Evolutionary conservation across 2,329 filamentous ascomycete genomes (phyloP).

Genomic region (Ophiostoma populinum): DNA sequence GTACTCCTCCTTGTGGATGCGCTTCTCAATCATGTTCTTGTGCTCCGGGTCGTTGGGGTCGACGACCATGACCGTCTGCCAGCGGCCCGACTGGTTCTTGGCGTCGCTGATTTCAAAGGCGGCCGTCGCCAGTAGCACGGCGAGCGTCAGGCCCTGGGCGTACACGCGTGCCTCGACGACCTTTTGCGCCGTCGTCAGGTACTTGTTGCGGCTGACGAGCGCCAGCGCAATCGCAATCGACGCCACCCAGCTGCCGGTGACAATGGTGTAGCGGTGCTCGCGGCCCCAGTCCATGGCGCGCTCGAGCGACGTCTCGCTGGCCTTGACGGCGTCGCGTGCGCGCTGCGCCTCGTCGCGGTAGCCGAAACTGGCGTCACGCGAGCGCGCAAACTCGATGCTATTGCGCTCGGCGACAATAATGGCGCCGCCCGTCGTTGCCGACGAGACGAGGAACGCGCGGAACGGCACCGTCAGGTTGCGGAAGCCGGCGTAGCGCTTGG

Average conservation of each 20-base stretch:
- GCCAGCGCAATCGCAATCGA: constrained; percentile 60
- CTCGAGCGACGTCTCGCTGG: constrained; percentile 39
- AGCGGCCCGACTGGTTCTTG: constrained; percentile 56
- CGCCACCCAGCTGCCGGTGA: constrained; percentile 66
- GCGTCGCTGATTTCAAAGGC: constrained; percentile 69
- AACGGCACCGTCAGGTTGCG: constrained; percentile 73
- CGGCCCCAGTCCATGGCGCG: constrained; percentile 53
- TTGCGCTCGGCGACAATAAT: constrained; percentile 75
- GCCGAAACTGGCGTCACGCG: constrained; percentile 46
- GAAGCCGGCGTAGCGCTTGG: constrained; percentile 59
- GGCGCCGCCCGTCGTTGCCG: constrained; percentile 64
- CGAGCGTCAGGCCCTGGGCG: constrained; percentile 75
- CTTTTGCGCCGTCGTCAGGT: constrained; percentile 64
- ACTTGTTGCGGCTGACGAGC: constrained; percentile 61
- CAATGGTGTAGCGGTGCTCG: constrained; percentile 72
- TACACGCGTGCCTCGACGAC: constrained; percentile 89
- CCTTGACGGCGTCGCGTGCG: constrained; percentile 33
- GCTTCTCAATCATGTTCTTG: constrained; percentile 72
- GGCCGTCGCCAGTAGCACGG: constrained; percentile 66
- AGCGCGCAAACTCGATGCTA: constrained; percentile 46
- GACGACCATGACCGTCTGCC: constrained; percentile 68
- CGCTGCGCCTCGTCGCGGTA: constrained; percentile 49
- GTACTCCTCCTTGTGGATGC: constrained; percentile 72
- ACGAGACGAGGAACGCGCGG: constrained; percentile 77
- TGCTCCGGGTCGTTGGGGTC: constrained; percentile 71